phyloP scores from a whole-genome alignment of 2,329 filamentous ascomycete species.

The Grosmannia clavigera region DNA sequence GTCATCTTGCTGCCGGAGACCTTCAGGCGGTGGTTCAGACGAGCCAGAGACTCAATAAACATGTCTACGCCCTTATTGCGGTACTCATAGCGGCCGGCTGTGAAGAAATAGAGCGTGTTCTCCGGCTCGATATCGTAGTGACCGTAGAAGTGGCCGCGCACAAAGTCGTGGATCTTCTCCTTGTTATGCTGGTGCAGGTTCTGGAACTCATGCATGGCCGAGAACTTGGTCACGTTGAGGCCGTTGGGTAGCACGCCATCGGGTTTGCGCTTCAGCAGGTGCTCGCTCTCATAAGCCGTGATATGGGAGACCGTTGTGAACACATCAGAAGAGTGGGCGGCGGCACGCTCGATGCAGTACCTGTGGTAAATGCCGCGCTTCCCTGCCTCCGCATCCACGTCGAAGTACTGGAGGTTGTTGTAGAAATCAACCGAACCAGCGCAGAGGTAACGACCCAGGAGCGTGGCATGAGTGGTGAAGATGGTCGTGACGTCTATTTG shows the following conservation, averaged over 20 bases:
- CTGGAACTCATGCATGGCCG: constrained; percentile 96
- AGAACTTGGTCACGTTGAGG: constrained; percentile 96
- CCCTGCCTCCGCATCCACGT: constrained; percentile 90
- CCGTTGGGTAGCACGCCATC: constrained; percentile 95
- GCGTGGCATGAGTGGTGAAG: constrained; percentile 94
- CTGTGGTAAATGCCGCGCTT: constrained; percentile 98
- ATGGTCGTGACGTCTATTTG: constrained; percentile 96
- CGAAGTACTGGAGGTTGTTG: constrained; percentile 95
- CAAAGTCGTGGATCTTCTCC: constrained; percentile 96
- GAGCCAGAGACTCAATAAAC: constrained; percentile 95
- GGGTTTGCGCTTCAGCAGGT: constrained; percentile 92
- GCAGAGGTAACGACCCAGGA: constrained; percentile 90
- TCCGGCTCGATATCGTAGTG: constrained; percentile 96
- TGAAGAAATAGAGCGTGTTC: constrained; percentile 97
- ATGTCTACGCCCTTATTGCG: constrained; percentile 98
- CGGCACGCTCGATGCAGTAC: constrained; percentile 93
- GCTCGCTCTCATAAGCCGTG: constrained; percentile 95
- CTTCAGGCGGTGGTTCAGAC: constrained; percentile 90
- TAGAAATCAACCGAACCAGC: constrained; percentile 98
- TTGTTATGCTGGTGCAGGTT: constrained; percentile 94
- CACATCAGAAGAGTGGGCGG: constrained; percentile 84
- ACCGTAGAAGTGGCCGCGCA: constrained; percentile 95
- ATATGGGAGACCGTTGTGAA: constrained; percentile 99
- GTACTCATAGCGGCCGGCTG: constrained; percentile 92
- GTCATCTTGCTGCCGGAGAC: constrained; percentile 74